These are phyloP conservation scores for Populus alba DNA, from an alignment of 345 rosid species.

Conservation along the genomic window DNA sequence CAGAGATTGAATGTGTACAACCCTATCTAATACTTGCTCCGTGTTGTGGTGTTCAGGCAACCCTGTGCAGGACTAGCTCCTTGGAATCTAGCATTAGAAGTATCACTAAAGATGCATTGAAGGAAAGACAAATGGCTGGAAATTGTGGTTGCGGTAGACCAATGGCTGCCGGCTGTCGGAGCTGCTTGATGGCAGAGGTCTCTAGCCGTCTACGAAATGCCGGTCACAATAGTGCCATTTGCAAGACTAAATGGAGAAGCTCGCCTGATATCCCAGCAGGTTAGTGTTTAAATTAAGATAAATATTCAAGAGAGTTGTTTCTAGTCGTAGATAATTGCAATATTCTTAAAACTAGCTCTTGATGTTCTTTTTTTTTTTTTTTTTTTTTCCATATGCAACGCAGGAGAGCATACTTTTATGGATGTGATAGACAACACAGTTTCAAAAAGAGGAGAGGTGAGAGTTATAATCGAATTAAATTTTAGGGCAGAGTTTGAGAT, in stretches of 20 bases:
- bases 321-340: not conserved
- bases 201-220: constrained; percentile 24
- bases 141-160: constrained; percentile 20
- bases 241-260: constrained; percentile 32
- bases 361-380: no score
- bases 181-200: constrained; percentile 27
- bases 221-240: constrained; percentile 25
- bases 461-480: constrained; percentile 45
- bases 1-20: not conserved
- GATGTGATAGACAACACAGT: constrained; percentile 36
- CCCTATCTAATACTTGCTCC: not conserved
- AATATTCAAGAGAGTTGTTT: not conserved
- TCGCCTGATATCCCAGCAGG: constrained; percentile 28
- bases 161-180: constrained; percentile 25
- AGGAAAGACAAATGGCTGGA: constrained; percentile 18
- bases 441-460: constrained; percentile 31
- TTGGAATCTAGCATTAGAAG: constrained; percentile 26
- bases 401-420: constrained; percentile 45
- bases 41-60: constrained; percentile 13
- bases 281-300: not conserved
- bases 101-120: constrained; percentile 24
- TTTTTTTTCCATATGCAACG: not conserved
- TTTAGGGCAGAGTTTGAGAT: constrained; percentile 52
- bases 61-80: constrained; percentile 26
- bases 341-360: not conserved